Conservation (phyloP, 2,329 filamentous ascomycete species). For the Aspergillus sp. region DNA sequence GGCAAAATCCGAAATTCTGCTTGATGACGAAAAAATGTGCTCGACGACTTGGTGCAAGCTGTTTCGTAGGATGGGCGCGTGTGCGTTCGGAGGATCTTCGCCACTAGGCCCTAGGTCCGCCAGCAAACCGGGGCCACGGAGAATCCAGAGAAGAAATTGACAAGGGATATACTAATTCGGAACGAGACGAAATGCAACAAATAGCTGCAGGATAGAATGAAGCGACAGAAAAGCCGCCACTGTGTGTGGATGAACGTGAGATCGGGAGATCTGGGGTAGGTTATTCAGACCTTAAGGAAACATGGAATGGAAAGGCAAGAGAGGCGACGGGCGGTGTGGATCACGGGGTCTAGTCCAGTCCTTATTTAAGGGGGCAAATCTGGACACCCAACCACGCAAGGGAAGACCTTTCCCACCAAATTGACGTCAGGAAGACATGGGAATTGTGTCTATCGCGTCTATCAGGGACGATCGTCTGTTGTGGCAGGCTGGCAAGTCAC, state of each 20-base stretch:
- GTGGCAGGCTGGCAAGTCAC: too few species aligned
- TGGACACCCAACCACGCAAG: too few species aligned
- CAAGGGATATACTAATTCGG: background rate
- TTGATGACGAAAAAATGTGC: too few species aligned
- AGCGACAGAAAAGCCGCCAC: background rate
- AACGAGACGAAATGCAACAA: too few species aligned
- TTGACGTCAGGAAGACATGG: too few species aligned
- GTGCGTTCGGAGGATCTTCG: slow-evolving; percentile 1
- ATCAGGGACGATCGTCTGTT: too few species aligned
- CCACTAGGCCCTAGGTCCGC: background rate
- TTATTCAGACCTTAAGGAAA: too few species aligned
- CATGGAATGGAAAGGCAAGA: background rate
- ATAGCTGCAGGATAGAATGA: background rate
- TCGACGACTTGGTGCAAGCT: too few species aligned
- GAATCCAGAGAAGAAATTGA: background rate
- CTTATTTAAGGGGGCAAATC: background rate
- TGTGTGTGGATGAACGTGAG: background rate
- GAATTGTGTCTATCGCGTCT: too few species aligned
- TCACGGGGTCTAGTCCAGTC: slow-evolving; percentile 10
- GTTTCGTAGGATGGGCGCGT: background rate
- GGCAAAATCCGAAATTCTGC: too few species aligned
- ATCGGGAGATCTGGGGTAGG: background rate
- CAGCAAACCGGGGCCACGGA: slow-evolving; percentile 2
- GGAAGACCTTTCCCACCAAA: too few species aligned
- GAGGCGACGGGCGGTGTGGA: slow-evolving; percentile 16